Evolutionary conservation across 495 filamentous ascomycete species (phyloP).

Genomic region (Lepidopterella palustris): DNA sequence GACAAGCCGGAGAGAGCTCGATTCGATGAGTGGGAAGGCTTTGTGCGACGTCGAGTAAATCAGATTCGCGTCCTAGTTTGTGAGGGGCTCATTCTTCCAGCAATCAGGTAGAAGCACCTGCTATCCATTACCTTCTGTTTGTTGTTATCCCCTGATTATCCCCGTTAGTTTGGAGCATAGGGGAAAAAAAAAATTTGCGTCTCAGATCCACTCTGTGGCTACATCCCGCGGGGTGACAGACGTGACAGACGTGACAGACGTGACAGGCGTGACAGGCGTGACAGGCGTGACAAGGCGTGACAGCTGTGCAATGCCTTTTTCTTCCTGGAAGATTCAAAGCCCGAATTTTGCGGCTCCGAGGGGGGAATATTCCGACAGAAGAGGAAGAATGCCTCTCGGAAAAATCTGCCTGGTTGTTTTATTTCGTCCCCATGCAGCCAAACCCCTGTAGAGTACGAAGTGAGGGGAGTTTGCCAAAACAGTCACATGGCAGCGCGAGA

Average conservation of each 20-base stretch:
- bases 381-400: background rate
- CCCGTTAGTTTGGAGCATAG: background rate
- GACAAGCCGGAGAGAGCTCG: background rate
- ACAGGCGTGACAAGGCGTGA: background rate
- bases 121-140: background rate
- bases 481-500: background rate
- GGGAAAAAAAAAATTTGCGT: background rate
- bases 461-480: background rate
- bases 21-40: background rate
- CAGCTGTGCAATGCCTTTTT: background rate
- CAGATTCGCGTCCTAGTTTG: background rate
- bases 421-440: background rate
- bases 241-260: background rate
- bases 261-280: too few relatives aligned
- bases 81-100: conserved; percentile 1
- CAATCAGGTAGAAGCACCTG: background rate
- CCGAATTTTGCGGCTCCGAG: background rate
- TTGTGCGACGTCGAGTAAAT: background rate
- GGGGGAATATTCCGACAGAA: background rate
- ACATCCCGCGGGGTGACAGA: background rate
- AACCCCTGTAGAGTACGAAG: background rate
- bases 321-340: background rate
- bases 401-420: background rate
- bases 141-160: background rate
- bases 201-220: background rate